phyloP scores from a whole-genome alignment of 2,329 filamentous ascomycete genomes.

The Calonectria crousiana region DNA sequence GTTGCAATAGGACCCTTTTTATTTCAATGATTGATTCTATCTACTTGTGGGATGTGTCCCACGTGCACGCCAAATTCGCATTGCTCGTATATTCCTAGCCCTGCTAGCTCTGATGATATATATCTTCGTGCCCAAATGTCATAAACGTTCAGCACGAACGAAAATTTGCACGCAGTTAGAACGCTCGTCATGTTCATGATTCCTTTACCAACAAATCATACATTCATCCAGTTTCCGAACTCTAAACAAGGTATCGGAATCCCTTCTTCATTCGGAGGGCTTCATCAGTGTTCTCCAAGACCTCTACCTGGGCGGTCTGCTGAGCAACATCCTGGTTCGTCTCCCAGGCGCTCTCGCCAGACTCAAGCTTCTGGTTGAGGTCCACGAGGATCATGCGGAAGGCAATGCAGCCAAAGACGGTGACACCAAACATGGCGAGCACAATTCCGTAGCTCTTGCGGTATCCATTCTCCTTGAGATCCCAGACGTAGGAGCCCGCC shows the following conservation, averaged over 20 bases:
- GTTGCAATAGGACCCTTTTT: neutral
- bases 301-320: constrained; percentile 54
- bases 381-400: constrained; percentile 61
- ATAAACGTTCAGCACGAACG: neutral
- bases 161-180: neutral
- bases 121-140: neutral
- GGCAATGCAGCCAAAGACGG: constrained; percentile 63
- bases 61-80: too few relatives aligned
- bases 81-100: neutral
- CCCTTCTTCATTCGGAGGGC: constrained; percentile 59
- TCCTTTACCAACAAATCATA: neutral
- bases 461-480: constrained; percentile 69
- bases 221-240: neutral
- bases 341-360: constrained; percentile 55
- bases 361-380: constrained; percentile 62
- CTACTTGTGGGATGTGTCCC: neutral
- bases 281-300: constrained; percentile 57
- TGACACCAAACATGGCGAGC: constrained; percentile 72
- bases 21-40: neutral
- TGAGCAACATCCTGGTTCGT: constrained; percentile 52
- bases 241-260: constrained; percentile 60
- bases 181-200: neutral
- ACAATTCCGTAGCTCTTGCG: constrained; percentile 75
- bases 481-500: constrained; percentile 74
- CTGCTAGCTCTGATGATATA: neutral